Percentiles rank a stretch among this genome's conserved stretches.
phyloP scores from a whole-genome alignment of 495 filamentous ascomycete species.

The Choiromyces venosus region DNA sequence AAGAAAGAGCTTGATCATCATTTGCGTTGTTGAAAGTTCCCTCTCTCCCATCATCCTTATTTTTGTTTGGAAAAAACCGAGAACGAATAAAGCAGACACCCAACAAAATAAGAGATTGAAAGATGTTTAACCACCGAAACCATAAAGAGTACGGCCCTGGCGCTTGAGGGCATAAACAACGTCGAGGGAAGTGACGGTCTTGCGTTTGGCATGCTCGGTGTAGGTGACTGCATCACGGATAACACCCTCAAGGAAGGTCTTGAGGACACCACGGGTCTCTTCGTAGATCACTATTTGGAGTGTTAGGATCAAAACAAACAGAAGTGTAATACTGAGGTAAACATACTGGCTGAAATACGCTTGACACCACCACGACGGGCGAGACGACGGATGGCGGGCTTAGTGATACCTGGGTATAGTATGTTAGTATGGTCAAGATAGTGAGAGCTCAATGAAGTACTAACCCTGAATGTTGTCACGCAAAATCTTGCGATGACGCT shows the following conservation, averaged over 20 bases:
- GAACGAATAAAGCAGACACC: neutral
- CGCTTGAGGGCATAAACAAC: constrained; percentile 95
- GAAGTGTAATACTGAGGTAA: neutral
- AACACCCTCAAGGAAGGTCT: constrained; percentile 99
- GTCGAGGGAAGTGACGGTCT: constrained; percentile 92
- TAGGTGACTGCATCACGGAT: constrained; percentile 99
- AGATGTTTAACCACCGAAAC: constrained; percentile 84
- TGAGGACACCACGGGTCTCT: constrained; percentile 99
- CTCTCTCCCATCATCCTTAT: neutral
- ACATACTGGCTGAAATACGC: constrained; percentile 96
- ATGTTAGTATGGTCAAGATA: constrained; percentile 11
- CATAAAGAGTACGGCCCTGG: constrained; percentile 93
- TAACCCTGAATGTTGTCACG: constrained; percentile 90
- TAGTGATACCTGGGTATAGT: constrained; percentile 83
- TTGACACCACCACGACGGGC: constrained; percentile 99
- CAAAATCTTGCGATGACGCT: constrained; percentile 98
- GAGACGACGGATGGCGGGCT: constrained; percentile 99
- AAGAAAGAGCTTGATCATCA: neutral
- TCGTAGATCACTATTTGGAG: constrained; percentile 75
- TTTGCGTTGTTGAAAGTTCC: neutral
- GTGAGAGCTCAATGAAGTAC: constrained; percentile 33
- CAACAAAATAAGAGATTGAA: neutral
- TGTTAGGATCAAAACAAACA: constrained; percentile 40
- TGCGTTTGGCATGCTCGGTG: constrained; percentile 95
- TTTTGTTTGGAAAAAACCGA: neutral